A percentile compares a stretch with the other conserved stretches of the same genome.
Evolutionary conservation across 495 filamentous ascomycete genomes (phyloP).

Genomic region (Penicillium manginii): DNA sequence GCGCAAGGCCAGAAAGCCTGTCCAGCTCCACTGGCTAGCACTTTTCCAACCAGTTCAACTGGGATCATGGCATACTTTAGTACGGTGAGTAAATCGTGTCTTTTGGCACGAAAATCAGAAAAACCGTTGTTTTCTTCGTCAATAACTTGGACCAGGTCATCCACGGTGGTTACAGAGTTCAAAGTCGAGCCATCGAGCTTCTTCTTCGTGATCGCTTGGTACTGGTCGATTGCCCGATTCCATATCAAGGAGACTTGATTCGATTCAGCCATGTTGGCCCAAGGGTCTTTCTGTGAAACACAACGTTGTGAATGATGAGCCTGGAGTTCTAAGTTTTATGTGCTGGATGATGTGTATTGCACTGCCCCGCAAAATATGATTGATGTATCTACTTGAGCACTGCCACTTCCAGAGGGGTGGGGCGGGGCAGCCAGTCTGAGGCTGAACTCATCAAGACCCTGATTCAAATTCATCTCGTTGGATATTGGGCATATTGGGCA

Average conservation of each 20-base stretch:
- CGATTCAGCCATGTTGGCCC: neutral
- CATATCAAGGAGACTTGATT: neutral
- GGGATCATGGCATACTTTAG: constrained; percentile 24
- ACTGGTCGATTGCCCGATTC: neutral
- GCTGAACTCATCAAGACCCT: too few species aligned
- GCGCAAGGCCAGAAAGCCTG: constrained; percentile 33
- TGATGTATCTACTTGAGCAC: too few species aligned
- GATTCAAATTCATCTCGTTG: too few species aligned
- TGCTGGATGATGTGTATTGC: too few species aligned
- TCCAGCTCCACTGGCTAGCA: constrained; percentile 27
- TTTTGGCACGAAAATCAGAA: constrained; percentile 24
- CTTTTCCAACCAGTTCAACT: constrained; percentile 32
- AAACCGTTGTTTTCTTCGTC: constrained; percentile 22
- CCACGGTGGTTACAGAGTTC: neutral
- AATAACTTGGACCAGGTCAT: constrained; percentile 1
- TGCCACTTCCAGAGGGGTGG: too few species aligned
- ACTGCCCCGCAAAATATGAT: neutral
- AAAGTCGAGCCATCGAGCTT: neutral
- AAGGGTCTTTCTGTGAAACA: too few species aligned
- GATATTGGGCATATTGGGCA: too few species aligned
- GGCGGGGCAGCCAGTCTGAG: too few species aligned
- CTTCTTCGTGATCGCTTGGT: neutral
- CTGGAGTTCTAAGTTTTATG: too few species aligned
- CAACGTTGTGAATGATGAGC: too few species aligned
- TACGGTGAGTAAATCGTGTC: constrained; percentile 19